Percentiles rank a stretch among this genome's conserved stretches.
These are phyloP conservation scores for Brassica incana DNA, from an alignment of 345 rosid genomes.

Conservation along the genomic window DNA sequence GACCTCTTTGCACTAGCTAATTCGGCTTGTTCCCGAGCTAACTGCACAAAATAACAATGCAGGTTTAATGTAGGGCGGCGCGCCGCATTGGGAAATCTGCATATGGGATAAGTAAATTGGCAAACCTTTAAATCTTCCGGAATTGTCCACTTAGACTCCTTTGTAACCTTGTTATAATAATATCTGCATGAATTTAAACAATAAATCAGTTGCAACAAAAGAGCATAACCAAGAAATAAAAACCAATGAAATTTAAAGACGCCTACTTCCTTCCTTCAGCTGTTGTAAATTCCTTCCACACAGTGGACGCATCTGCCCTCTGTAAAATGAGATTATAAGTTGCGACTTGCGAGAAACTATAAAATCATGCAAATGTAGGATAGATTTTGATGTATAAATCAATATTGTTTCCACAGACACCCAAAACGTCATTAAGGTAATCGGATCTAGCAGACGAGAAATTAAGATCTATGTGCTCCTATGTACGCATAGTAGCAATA, in stretches of 20 bases:
- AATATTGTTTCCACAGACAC: constrained; percentile 10
- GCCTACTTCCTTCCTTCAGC: constrained; percentile 84
- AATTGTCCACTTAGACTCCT: constrained; percentile 93
- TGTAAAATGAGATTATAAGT: constrained; percentile 42
- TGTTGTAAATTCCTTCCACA: constrained; percentile 96
- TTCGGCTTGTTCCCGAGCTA: constrained; percentile 93
- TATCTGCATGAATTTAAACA: constrained; percentile 53
- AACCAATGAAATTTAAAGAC: constrained; percentile 14
- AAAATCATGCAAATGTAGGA: constrained; percentile 4
- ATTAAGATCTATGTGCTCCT: constrained; percentile 13
- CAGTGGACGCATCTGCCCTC: constrained; percentile 99
- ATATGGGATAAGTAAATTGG: constrained; percentile 28
- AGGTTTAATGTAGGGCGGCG: constrained; percentile 18
- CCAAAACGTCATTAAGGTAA: constrained; percentile 7
- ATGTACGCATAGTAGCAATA: constrained; percentile 2
- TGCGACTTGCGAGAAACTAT: constrained; percentile 24
- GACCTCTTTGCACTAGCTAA: constrained; percentile 49
- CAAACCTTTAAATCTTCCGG: constrained; percentile 93
- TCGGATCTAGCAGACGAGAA: background rate
- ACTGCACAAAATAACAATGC: constrained; percentile 50
- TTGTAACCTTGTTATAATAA: constrained; percentile 90
- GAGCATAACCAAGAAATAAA: constrained; percentile 13
- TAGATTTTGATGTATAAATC: background rate
- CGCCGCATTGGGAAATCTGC: background rate
- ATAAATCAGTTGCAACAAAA: constrained; percentile 12